Evolutionary conservation across 2,329 filamentous ascomycete species (phyloP).

Genomic region (Phaeosphaeria sp.): DNA sequence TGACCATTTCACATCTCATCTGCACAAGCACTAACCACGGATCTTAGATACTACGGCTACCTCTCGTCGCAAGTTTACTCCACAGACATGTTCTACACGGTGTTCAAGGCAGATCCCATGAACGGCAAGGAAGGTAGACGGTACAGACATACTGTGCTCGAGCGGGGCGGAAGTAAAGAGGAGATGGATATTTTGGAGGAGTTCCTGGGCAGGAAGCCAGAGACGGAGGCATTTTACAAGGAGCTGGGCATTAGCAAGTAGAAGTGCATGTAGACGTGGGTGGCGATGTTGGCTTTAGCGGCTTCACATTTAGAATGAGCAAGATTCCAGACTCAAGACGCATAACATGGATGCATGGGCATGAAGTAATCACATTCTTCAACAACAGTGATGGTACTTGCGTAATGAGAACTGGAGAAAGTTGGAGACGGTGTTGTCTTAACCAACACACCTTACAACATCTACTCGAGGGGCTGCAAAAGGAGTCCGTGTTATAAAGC

Average conservation of each 20-base stretch:
- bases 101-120: slow-evolving; percentile 82
- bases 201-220: slow-evolving; percentile 78
- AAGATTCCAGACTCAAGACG: not conserved
- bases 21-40: slow-evolving; percentile 13
- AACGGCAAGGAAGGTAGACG: slow-evolving; percentile 73
- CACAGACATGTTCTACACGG: slow-evolving; percentile 83
- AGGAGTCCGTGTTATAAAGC: no score
- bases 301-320: not conserved
- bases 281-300: not conserved
- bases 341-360: not conserved
- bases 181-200: slow-evolving; percentile 82
- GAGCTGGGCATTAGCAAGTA: slow-evolving; percentile 66
- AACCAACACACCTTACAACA: no score
- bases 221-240: slow-evolving; percentile 78
- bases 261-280: not conserved
- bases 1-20: not conserved
- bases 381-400: no score
- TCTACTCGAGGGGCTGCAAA: no score
- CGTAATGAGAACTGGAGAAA: no score
- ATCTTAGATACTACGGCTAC: slow-evolving; percentile 67
- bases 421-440: no score
- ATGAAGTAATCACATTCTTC: no score
- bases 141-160: slow-evolving; percentile 79
- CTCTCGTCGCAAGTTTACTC: slow-evolving; percentile 77
- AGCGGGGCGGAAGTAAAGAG: slow-evolving; percentile 78